These are phyloP conservation scores for Beauveria asiatica DNA, from an alignment of 2,329 filamentous ascomycete species.

Conservation along the genomic window DNA sequence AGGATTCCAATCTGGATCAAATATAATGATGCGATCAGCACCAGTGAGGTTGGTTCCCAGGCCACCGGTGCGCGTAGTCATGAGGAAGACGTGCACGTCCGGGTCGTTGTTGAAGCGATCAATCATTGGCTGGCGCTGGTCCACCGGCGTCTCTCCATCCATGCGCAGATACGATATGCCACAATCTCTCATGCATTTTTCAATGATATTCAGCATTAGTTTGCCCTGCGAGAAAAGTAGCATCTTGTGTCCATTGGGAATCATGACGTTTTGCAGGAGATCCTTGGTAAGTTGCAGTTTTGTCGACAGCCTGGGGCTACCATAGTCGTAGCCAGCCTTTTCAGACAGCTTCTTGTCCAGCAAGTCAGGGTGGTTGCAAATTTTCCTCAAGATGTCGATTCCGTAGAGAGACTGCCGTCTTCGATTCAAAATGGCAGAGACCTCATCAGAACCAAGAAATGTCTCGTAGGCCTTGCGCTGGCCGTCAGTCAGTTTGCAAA, in stretches of 20 bases:
- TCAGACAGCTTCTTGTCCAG: slow-evolving; percentile 49
- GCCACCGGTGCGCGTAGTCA: slow-evolving; percentile 93
- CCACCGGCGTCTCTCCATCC: slow-evolving; percentile 88
- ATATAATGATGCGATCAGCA: slow-evolving; percentile 93
- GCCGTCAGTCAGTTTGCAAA: slow-evolving; percentile 75
- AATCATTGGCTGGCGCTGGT: slow-evolving; percentile 79
- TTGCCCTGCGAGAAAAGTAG: slow-evolving; percentile 87
- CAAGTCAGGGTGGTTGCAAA: slow-evolving; percentile 95
- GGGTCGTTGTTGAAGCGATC: slow-evolving; percentile 85
- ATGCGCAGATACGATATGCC: slow-evolving; percentile 75
- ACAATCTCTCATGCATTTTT: slow-evolving; percentile 66
- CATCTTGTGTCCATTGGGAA: slow-evolving; percentile 82
- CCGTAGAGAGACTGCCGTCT: slow-evolving; percentile 77
- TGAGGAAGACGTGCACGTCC: slow-evolving; percentile 74
- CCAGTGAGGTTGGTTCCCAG: slow-evolving; percentile 91
- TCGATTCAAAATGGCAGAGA: slow-evolving; percentile 69
- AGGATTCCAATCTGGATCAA: slow-evolving; percentile 97
- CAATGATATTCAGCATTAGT: slow-evolving; percentile 91
- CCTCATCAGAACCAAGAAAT: slow-evolving; percentile 76
- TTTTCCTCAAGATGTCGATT: slow-evolving; percentile 86
- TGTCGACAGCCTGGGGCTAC: slow-evolving; percentile 69
- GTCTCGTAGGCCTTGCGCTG: slow-evolving; percentile 74
- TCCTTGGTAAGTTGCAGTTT: slow-evolving; percentile 95
- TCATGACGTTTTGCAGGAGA: slow-evolving; percentile 75
- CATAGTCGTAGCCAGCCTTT: slow-evolving; percentile 66